Conservation (phyloP, 1,284 basidiomycete genomes). For the Naganishia sp. region DNA sequence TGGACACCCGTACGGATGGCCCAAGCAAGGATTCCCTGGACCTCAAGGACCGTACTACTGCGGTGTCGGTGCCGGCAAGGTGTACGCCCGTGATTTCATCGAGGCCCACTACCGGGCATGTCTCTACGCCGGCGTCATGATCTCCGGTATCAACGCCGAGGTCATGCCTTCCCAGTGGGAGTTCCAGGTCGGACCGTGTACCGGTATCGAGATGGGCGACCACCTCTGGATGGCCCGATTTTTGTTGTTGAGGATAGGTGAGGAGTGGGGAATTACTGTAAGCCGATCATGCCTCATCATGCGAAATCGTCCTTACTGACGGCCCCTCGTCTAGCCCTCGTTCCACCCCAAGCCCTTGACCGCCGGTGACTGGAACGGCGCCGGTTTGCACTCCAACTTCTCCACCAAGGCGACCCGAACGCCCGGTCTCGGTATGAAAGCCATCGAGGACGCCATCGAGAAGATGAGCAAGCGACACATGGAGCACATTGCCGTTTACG, state of each 20-base stretch:
- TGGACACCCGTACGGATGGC: constrained; percentile 91
- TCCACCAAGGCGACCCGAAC: constrained; percentile 89
- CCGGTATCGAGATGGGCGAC: constrained; percentile 97
- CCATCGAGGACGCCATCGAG: constrained; percentile 90
- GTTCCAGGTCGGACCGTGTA: constrained; percentile 98
- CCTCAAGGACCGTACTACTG: constrained; percentile 99
- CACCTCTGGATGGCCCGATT: constrained; percentile 97
- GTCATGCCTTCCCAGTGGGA: constrained; percentile 99
- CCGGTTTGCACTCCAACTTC: constrained; percentile 94
- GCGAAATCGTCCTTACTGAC: background rate
- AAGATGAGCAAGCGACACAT: constrained; percentile 79
- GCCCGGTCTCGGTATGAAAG: constrained; percentile 83
- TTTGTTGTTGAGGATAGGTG: constrained; percentile 87
- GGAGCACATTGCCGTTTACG: constrained; percentile 94
- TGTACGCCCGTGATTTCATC: constrained; percentile 97
- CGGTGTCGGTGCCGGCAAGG: constrained; percentile 95
- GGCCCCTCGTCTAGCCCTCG: constrained; percentile 54
- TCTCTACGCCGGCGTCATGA: constrained; percentile 94
- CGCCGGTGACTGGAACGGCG: constrained; percentile 97
- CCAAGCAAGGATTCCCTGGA: constrained; percentile 98
- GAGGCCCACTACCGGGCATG: constrained; percentile 95
- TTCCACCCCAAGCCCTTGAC: constrained; percentile 99
- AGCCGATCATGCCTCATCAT: constrained; percentile 17
- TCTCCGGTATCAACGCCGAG: constrained; percentile 99
- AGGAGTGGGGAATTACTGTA: constrained; percentile 97